Conservation (phyloP, 2,329 filamentous ascomycete species). For the Neofusicoccum sp. region DNA sequence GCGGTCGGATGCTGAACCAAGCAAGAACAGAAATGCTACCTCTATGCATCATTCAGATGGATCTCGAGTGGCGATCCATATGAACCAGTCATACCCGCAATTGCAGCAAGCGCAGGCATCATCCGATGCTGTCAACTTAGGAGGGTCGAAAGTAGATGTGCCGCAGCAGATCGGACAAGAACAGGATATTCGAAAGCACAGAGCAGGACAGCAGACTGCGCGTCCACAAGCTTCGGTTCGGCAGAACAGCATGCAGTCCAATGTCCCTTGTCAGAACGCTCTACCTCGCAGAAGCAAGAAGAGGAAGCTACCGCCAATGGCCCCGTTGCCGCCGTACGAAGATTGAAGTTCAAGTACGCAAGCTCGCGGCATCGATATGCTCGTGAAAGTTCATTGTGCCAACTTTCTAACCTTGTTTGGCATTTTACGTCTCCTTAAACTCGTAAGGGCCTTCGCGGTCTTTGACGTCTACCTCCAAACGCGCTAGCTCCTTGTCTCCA, state of each 20-base stretch:
- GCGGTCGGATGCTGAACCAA: not conserved
- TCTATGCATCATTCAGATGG: not conserved
- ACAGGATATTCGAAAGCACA: not conserved
- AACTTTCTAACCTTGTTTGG: not conserved
- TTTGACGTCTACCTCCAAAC: slow-evolving; percentile 78
- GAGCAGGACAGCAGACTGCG: not conserved
- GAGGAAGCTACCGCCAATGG: not conserved
- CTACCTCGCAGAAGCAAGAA: not conserved
- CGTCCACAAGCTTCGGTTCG: not conserved
- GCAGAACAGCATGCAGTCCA: not conserved
- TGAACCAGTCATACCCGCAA: slow-evolving; percentile 18
- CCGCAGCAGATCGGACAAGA: not conserved
- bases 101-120: not conserved
- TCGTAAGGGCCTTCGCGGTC: slow-evolving; percentile 75
- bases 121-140: not conserved
- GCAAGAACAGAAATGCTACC: not conserved
- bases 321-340: not conserved
- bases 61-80: not conserved
- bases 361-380: not conserved
- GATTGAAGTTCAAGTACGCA: not conserved
- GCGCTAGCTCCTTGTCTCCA: slow-evolving; percentile 66
- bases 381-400: not conserved
- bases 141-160: not conserved
- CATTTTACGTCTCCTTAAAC: slow-evolving; percentile 56
- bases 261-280: not conserved